Percentiles rank a stretch among this genome's conserved stretches.
These are phyloP conservation scores for Bryoglossum gracile DNA, from an alignment of 495 filamentous ascomycete species.

Conservation along the genomic window DNA sequence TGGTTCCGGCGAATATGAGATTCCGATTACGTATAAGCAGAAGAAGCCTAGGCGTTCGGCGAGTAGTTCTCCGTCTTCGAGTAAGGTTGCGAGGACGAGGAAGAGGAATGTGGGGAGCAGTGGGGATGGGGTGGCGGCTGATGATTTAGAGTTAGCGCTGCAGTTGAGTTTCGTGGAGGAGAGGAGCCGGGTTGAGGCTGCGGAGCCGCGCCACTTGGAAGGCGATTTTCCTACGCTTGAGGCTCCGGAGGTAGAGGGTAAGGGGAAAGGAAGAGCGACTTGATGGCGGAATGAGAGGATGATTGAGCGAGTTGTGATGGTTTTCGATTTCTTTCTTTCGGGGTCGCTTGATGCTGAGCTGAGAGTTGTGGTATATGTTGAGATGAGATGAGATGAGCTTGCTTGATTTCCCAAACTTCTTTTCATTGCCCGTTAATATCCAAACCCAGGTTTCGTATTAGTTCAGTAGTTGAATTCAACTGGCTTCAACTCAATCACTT, in stretches of 20 bases:
- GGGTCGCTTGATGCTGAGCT: neutral
- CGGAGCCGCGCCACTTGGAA: conserved; percentile 1
- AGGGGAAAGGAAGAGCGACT: conserved; percentile 20
- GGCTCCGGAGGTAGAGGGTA: conserved; percentile 5
- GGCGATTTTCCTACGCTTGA: conserved; percentile 14
- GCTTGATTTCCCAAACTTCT: too few species aligned
- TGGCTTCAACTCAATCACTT: too few species aligned
- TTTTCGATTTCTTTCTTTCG: neutral
- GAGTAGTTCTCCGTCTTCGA: conserved; percentile 33
- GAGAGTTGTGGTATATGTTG: too few species aligned
- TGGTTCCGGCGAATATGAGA: conserved; percentile 48
- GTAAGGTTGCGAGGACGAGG: conserved; percentile 22
- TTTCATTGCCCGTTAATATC: too few species aligned
- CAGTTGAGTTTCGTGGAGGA: conserved; percentile 80
- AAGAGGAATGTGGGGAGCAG: conserved; percentile 1
- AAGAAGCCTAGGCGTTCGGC: conserved; percentile 33
- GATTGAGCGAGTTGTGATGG: neutral
- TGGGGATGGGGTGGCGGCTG: conserved; percentile 32
- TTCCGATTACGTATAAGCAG: conserved; percentile 45
- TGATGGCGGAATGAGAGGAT: neutral
- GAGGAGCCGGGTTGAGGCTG: conserved; percentile 40
- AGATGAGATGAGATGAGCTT: too few species aligned
- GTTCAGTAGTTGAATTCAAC: too few species aligned
- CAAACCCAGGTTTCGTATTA: too few species aligned
- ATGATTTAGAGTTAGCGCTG: conserved; percentile 78